Evolutionary conservation across 192 early-diverging fungal species (phyloP).

Genomic region (Gryganskiella cystojenkinii): DNA sequence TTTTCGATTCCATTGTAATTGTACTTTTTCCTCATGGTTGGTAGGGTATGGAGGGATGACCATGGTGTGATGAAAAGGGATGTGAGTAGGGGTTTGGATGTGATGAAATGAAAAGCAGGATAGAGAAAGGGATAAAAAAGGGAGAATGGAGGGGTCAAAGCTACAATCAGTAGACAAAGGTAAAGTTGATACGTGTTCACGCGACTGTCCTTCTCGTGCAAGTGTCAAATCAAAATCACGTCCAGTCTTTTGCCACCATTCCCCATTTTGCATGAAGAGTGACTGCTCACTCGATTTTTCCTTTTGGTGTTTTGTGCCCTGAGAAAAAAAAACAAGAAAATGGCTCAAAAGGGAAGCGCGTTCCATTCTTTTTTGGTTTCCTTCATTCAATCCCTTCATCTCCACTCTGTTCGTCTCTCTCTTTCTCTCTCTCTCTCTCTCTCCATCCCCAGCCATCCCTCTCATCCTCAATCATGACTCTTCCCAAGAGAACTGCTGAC

Average conservation of each 20-base stretch:
- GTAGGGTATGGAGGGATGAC: constrained; percentile 30
- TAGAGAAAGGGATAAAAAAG: neutral
- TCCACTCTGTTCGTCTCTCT: neutral
- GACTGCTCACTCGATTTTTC: too few relatives aligned
- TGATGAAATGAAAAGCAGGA: neutral
- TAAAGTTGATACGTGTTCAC: too few relatives aligned
- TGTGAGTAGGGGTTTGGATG: neutral
- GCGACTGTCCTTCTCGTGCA: too few relatives aligned
- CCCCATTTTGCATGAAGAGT: too few relatives aligned
- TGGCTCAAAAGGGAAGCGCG: neutral
- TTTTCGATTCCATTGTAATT: too few relatives aligned
- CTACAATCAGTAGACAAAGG: too few relatives aligned
- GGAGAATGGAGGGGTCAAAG: neutral
- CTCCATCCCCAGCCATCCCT: neutral
- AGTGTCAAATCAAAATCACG: too few relatives aligned
- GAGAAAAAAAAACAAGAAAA: too few relatives aligned
- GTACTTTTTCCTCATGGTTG: constrained; percentile 33
- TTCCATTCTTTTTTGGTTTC: neutral
- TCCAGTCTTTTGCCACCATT: too few relatives aligned
- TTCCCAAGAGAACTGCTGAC: constrained; percentile 10
- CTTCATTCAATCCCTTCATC: neutral
- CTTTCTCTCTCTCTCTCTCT: neutral
- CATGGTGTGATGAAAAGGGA: constrained; percentile 4
- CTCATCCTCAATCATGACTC: constrained; percentile 7
- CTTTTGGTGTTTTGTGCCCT: too few relatives aligned